Evolutionary conservation across 352 stramenopile species (phyloP).

Genomic region (Plasmopara halstedii): DNA sequence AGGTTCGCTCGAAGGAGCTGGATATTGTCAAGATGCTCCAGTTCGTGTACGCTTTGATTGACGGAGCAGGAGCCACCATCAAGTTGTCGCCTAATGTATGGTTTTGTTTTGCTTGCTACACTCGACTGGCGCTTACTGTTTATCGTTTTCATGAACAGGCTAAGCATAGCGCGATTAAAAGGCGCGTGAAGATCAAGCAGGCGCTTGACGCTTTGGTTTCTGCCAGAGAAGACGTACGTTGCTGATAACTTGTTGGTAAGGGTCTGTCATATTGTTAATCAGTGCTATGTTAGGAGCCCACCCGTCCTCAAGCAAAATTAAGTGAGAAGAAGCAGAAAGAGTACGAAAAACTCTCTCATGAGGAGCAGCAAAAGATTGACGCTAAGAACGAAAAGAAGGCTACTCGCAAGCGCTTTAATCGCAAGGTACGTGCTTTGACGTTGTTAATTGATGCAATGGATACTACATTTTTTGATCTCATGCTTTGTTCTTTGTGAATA

Average conservation of each 20-base stretch:
- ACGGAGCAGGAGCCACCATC: slow-evolving; percentile 58
- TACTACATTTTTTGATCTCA: background rate
- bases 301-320: slow-evolving; percentile 38
- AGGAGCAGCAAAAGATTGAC: slow-evolving; percentile 74
- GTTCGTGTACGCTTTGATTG: slow-evolving; percentile 46
- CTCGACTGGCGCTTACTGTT: slow-evolving; percentile 1
- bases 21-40: slow-evolving; percentile 38
- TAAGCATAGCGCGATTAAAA: slow-evolving; percentile 70
- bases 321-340: slow-evolving; percentile 77
- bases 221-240: slow-evolving; percentile 25
- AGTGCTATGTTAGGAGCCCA: slow-evolving; percentile 27
- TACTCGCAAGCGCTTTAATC: slow-evolving; percentile 55
- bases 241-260: background rate
- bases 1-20: slow-evolving; percentile 51
- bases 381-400: slow-evolving; percentile 61
- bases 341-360: slow-evolving; percentile 71
- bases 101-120: slow-evolving; percentile 3
- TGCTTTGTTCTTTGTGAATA: slow-evolving; percentile 3
- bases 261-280: background rate
- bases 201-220: slow-evolving; percentile 28
- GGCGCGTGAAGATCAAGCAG: slow-evolving; percentile 57
- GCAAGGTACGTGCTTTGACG: slow-evolving; percentile 42
- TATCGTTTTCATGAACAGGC: slow-evolving; percentile 23
- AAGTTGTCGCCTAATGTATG: slow-evolving; percentile 72
- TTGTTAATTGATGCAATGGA: background rate